Evolutionary conservation across 306 rosid genomes (phyloP).

Genomic region (Lotus japonicus): DNA sequence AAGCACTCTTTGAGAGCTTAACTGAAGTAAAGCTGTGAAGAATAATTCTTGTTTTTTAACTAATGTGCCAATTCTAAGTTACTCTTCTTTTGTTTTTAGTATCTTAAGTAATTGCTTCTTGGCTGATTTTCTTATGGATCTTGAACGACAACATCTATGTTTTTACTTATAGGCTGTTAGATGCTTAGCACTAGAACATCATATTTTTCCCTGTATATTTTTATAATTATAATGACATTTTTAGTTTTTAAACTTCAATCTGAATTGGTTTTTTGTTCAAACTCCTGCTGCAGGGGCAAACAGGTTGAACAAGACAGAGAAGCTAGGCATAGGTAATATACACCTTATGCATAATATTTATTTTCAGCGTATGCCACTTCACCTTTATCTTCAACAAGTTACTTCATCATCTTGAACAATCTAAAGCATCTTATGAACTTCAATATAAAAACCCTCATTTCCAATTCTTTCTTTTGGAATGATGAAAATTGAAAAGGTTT

Average conservation of each 20-base stretch:
- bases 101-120: neutral
- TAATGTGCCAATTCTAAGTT: too few relatives aligned
- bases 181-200: neutral
- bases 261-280: slow-evolving; percentile 1
- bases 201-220: neutral
- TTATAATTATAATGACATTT: neutral
- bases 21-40: neutral
- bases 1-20: neutral
- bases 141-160: neutral
- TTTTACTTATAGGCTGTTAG: neutral
- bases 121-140: neutral
- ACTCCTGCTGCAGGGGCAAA: slow-evolving; percentile 18
- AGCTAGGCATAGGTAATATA: slow-evolving; percentile 39
- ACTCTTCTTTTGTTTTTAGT: neutral
- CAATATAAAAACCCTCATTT: neutral
- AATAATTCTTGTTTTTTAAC: neutral
- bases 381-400: neutral
- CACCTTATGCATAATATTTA: neutral
- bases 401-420: neutral
- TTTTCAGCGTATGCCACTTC: neutral
- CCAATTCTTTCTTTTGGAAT: neutral
- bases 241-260: neutral
- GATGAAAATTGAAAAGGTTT: neutral
- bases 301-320: neutral
- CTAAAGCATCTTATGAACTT: neutral